Evolutionary conservation across 257 asterid genomes (phyloP), one percentile per base, ranked within the genome.

Genomic region (Nicotiana attenuata): DNA sequence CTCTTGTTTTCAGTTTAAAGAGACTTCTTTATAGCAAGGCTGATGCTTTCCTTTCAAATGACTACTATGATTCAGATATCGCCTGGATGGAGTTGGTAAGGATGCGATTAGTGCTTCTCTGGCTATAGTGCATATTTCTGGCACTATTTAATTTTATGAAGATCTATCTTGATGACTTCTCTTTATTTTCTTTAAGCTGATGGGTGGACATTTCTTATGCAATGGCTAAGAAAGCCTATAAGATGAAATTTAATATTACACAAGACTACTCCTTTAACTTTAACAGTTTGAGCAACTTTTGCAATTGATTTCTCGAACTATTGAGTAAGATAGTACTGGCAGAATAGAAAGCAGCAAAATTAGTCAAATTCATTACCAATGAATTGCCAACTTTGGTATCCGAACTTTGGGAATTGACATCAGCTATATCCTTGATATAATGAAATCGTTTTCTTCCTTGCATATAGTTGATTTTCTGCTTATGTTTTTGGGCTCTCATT

Each of bases 21-120:
- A 92, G 88, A 86, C 90, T 96, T 80, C 91, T 96, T 91, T 95
- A 91, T 82, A 85, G 94, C 85, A 96, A 91, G 92, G 98, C 99
- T 67, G 93, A 89, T 66, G 94, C 98, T 47, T 94, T 96, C 87
- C 93, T 92, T 76, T 96, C 97, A 71, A 94, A 96, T 90, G 97
- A 96, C 64, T 96, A 96, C 87, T 92, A 92, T 83, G 97, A 94
- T 84, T 96, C 99, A 68, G 98, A 96, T 88, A 92, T 96, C 82
- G 95, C 97, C 82, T 96, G 99, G 99, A 92, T 94, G 97, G 99
- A 96, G 85, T 87, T 96, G 99, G 99, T 96, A 84, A 88, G 93
- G 86, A 31, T 67, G 77, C 29, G n/a, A 8, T n/a, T 41, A 69
- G 31, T 59, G 28, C 57, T 38, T 79, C 24, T 79, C 20, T 20